These are phyloP conservation scores for Mrakia hoshinonis DNA, from an alignment of 768 basidiomycete species.

Conservation along the genomic window DNA sequence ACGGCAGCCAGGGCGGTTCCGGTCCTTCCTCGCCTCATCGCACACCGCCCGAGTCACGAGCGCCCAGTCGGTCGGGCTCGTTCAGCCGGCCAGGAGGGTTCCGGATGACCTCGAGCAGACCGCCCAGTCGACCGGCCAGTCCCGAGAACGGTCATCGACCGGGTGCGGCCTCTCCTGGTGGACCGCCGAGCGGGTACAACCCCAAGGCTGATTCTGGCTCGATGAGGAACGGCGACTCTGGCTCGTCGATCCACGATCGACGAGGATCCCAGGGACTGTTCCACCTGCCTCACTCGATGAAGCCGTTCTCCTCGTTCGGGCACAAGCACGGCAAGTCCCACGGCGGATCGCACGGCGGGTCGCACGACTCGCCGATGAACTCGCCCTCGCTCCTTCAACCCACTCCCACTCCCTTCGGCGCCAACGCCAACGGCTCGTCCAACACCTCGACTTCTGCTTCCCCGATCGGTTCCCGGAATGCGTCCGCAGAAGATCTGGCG, in stretches of 20 bases:
- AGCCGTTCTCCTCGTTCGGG: constrained; percentile 31
- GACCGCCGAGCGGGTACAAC: neutral
- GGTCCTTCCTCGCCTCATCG: constrained; percentile 33
- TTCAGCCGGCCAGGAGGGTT: constrained; percentile 39
- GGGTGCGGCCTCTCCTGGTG: constrained; percentile 9
- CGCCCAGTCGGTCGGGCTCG: constrained; percentile 29
- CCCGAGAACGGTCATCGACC: constrained; percentile 47
- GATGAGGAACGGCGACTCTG: neutral
- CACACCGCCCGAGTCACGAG: constrained; percentile 39
- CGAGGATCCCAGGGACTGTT: constrained; percentile 33
- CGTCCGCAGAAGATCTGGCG: constrained; percentile 33
- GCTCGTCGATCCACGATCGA: constrained; percentile 40
- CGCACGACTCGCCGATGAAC: constrained; percentile 27
- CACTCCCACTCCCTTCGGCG: neutral
- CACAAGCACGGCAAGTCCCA: constrained; percentile 32
- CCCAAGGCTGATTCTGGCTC: constrained; percentile 6
- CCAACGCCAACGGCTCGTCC: neutral
- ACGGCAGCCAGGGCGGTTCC: neutral
- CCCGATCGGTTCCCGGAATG: constrained; percentile 27
- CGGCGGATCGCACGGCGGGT: neutral
- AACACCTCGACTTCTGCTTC: constrained; percentile 15
- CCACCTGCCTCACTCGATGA: constrained; percentile 34
- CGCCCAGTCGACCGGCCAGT: constrained; percentile 48
- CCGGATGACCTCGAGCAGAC: constrained; percentile 40
- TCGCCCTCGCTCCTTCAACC: constrained; percentile 26